Conservation (phyloP, 2,329 filamentous ascomycete species). For the Daldinia eschscholtzii region DNA sequence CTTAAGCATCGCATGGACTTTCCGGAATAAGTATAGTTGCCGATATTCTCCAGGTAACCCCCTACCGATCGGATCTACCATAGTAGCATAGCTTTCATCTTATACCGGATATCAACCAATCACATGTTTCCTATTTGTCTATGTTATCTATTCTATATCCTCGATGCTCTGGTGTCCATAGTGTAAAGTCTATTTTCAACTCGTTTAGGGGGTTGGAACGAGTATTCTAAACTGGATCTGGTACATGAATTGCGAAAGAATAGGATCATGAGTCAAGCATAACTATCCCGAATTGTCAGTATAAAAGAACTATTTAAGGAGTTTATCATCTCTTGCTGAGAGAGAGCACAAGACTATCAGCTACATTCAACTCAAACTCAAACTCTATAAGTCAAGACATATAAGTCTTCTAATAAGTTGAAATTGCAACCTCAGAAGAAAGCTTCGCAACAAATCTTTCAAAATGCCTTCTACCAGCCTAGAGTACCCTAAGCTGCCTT, state of each 20-base stretch:
- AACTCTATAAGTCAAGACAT: background rate
- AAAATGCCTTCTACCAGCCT: constrained; percentile 61
- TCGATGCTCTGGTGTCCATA: constrained; percentile 13
- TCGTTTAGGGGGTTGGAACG: constrained; percentile 7
- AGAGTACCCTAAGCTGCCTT: constrained; percentile 72
- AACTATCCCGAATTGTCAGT: constrained; percentile 17
- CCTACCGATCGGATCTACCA: constrained; percentile 26
- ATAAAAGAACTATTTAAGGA: constrained; percentile 1
- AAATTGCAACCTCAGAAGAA: background rate
- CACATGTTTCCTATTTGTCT: constrained; percentile 34
- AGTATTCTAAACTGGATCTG: background rate
- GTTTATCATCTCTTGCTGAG: background rate
- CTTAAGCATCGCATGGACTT: constrained; percentile 46
- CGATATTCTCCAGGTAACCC: constrained; percentile 19
- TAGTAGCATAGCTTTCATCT: constrained; percentile 4
- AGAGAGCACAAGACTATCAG: background rate
- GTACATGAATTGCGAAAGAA: background rate
- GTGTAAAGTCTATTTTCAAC: background rate
- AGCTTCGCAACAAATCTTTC: constrained; percentile 12
- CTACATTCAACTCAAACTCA: background rate
- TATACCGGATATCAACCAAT: constrained; percentile 32
- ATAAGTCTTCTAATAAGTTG: background rate
- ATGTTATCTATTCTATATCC: background rate
- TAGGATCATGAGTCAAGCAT: constrained; percentile 24
- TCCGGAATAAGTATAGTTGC: constrained; percentile 36